A percentile compares a stretch with the other conserved stretches of the same genome.
These are phyloP conservation scores for Neolecta irregularis DNA, from an alignment of 1,139 yeast genomes.

Conservation along the genomic window DNA sequence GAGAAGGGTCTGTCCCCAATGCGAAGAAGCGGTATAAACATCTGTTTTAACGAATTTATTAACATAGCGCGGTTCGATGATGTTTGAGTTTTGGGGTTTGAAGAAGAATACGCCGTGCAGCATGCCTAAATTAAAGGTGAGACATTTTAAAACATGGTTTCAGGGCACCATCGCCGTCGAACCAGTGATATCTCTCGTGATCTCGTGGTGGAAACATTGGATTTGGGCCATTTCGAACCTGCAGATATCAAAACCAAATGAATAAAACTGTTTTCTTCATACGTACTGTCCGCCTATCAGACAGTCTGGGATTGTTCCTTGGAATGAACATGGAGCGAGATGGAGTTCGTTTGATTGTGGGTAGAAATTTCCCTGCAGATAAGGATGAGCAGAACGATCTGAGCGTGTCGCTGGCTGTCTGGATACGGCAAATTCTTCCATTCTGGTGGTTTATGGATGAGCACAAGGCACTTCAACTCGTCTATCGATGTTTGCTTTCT, in stretches of 20 bases:
- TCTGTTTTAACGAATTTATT: conserved; percentile 9
- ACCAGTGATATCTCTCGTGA: conserved; percentile 9
- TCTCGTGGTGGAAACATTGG: conserved; percentile 8
- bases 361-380: conserved; percentile 9
- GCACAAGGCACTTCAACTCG: too few species aligned
- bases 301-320: conserved; percentile 4
- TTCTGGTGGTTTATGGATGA: too few species aligned
- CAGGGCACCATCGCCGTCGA: conserved; percentile 12
- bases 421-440: too few species aligned
- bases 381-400: conserved; percentile 10
- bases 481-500: too few species aligned
- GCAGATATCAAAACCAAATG: too few species aligned
- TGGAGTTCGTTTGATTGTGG: conserved; percentile 10
- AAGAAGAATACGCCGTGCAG: conserved; percentile 10
- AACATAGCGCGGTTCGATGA: conserved; percentile 6
- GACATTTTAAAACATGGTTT: too few species aligned
- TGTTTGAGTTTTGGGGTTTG: not conserved
- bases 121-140: too few species aligned
- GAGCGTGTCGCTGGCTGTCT: too few species aligned
- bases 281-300: conserved; percentile 10
- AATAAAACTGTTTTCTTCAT: too few species aligned
- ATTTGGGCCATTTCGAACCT: conserved; percentile 12
- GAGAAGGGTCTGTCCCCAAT: conserved; percentile 7
- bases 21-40: conserved; percentile 6
- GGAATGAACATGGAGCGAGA: conserved; percentile 6